These are phyloP conservation scores for Nothopassalora personata DNA, from an alignment of 2,329 filamentous ascomycete species.

Conservation along the genomic window DNA sequence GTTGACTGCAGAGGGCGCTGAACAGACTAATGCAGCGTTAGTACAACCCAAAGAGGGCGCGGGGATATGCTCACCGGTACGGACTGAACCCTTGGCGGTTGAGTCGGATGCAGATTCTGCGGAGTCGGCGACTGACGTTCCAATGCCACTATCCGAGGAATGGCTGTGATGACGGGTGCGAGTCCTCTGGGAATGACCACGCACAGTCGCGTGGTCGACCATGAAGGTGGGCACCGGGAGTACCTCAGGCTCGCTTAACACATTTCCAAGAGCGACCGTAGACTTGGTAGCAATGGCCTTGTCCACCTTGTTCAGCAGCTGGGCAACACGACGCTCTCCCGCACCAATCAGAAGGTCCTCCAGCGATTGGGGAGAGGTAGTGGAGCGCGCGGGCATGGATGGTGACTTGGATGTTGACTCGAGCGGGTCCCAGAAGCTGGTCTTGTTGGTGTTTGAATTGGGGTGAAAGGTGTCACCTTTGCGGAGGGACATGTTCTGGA, in stretches of 20 bases:
- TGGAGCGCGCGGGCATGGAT: conserved; percentile 44
- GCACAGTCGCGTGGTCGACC: conserved; percentile 24
- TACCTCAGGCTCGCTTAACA: conserved; percentile 46
- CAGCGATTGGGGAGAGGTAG: conserved; percentile 45
- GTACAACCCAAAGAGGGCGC: conserved; percentile 5
- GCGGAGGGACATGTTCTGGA: conserved; percentile 42
- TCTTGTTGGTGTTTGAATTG: conserved; percentile 39
- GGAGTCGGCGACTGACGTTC: conserved; percentile 62
- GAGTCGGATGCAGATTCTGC: conserved; percentile 15
- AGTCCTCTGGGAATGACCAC: conserved; percentile 29
- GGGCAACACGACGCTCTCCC: conserved; percentile 41
- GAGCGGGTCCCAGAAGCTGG: conserved; percentile 36
- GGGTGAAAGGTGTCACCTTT: conserved; percentile 48
- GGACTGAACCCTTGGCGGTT: conserved; percentile 22
- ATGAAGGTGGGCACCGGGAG: conserved; percentile 45
- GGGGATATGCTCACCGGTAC: conserved; percentile 21
- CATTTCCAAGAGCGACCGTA: conserved; percentile 32
- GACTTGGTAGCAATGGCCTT: conserved; percentile 37
- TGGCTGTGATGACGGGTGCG: conserved; percentile 56
- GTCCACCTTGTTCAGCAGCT: conserved; percentile 43
- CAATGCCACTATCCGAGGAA: conserved; percentile 81
- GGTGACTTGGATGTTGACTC: conserved; percentile 23
- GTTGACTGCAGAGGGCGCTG: conserved; percentile 34
- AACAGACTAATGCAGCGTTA: conserved; percentile 10
- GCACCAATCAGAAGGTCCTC: conserved; percentile 45